Base-by-base conservation (phyloP, 805 yeast genomes). In the Blastobotrys parvus region DNA sequence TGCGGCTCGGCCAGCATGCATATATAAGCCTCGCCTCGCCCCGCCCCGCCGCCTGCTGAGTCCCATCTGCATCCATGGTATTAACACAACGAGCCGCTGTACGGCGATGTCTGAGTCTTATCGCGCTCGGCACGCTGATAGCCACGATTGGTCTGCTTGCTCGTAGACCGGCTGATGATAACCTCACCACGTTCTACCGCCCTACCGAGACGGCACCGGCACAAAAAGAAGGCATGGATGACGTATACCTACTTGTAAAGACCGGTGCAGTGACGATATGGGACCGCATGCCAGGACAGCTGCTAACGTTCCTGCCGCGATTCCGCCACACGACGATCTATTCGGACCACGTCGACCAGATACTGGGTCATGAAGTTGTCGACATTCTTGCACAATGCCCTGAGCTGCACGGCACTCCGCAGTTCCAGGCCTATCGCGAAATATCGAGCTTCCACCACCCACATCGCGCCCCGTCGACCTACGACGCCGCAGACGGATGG, bases 361-460 rank as follows among this genome's bases (percentile, higher is more conserved):
- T 64, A 11, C 58, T 54, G 2, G 98, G 98, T 45, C 89, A 97
- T 3, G 95, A 90, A 66, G 97, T 90, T 35, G 77, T 88, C 55
- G 97, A 90, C 60, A 87, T 90, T 53, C 71, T 90, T 48, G 90
- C 97, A 5, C 46, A 52, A 31, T 41, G 53, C 7, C 45, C 59
- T 1, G 35, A 48, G 20, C 27, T 41, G 16, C 23, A 52, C 15
- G 40, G 47, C 8, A 25, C 32, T 3, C 42, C 31, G 2, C 38
- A 44, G 20, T 41, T 40, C 30, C 15, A 36, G 15, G 18, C 38
- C 18, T 46, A 44, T 27, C 29, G 50, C 10, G 18, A 34, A 5
- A 25, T 39, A 3, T 35, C 44, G 11, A 13, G 39, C 15, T 22
- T 21, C 25, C 49, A 43, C 21, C 22, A 32, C 3, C 30, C 38